Base-by-base conservation (phyloP, 2,329 filamentous ascomycete species). In the Stemphylium vesicarium region DNA sequence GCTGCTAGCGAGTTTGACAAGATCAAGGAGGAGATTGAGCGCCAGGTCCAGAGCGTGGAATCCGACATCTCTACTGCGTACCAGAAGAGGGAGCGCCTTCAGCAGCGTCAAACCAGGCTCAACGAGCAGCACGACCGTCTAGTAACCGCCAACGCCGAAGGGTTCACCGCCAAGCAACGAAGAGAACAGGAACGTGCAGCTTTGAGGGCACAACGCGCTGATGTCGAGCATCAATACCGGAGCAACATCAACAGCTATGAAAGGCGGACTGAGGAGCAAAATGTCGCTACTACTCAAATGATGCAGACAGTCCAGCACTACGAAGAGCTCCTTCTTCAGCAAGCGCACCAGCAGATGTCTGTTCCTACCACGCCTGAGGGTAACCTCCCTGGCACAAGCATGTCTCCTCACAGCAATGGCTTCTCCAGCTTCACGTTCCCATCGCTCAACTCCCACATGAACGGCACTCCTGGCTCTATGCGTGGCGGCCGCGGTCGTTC, bases 121-220 rank as follows among this genome's bases (percentile, higher is more conserved):
- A 86, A 89, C 62, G 87, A 85, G 62, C 89, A 92, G 73, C 83
- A 89, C 63, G 85, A 87, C 51, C 86, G 87, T 64, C 87, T 92
- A 64, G 82, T 83, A 20, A 85, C 88, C 63, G 88, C 88, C 63
- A 90, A 90, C 71, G 82, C 81, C 45, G 82, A 86, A 43, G 86
- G 85, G 1, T 79, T 87, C 16, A 83, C 87, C 59, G 86, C 88
- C 69, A 87, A 85, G 50, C 85, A 77, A 46, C 73, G 77, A 26
- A 74, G 77, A 53, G 66, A 75, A 50, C 74, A 77, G 48, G 75
- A 78, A 54, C 74, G 74, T 29, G 64, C 70, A 15, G 72, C 78
- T 20, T 49, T 79, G 38, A 59, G 71, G 41, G 69, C 69, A 52
- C 69, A 73, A 40, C 69, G 75, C 32, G 62, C 63, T 22, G 65